These are phyloP conservation scores for Coemansia sp. DNA, from an alignment of 192 early-diverging fungal genomes.

Conservation along the genomic window DNA sequence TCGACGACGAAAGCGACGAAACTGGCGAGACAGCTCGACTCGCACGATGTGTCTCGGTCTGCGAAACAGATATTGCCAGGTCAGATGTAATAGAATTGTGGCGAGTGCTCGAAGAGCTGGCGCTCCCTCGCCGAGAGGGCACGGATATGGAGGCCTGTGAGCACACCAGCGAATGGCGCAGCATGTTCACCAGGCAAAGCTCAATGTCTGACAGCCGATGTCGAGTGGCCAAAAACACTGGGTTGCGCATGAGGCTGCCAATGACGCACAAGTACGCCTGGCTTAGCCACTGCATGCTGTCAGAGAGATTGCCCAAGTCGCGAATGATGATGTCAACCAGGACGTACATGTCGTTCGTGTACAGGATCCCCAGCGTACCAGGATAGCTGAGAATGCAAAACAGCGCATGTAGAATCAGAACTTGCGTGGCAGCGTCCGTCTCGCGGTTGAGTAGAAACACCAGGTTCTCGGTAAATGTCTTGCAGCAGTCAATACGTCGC, in stretches of 20 bases:
- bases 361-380: constrained; percentile 69
- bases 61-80: background rate
- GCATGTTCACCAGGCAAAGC: constrained; percentile 45
- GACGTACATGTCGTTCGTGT: constrained; percentile 89
- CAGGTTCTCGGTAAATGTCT: constrained; percentile 84
- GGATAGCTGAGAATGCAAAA: constrained; percentile 66
- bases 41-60: background rate
- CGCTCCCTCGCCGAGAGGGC: constrained; percentile 28
- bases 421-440: constrained; percentile 55
- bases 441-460: constrained; percentile 92
- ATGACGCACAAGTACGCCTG: constrained; percentile 69
- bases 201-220: constrained; percentile 52
- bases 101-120: constrained; percentile 33
- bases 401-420: constrained; percentile 68
- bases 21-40: constrained; percentile 32
- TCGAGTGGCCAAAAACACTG: constrained; percentile 43
- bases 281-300: constrained; percentile 64
- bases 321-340: constrained; percentile 84
- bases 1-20: constrained; percentile 32
- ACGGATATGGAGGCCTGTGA: constrained; percentile 13
- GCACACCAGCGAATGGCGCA: constrained; percentile 45
- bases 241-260: constrained; percentile 64
- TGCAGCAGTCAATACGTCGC: constrained; percentile 53
- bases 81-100: constrained; percentile 35
- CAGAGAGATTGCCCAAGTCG: constrained; percentile 73